Percentiles rank a stretch among this genome's conserved stretches.
These are phyloP conservation scores for Vicia sativa DNA, from an alignment of 306 rosid species.

Conservation along the genomic window DNA sequence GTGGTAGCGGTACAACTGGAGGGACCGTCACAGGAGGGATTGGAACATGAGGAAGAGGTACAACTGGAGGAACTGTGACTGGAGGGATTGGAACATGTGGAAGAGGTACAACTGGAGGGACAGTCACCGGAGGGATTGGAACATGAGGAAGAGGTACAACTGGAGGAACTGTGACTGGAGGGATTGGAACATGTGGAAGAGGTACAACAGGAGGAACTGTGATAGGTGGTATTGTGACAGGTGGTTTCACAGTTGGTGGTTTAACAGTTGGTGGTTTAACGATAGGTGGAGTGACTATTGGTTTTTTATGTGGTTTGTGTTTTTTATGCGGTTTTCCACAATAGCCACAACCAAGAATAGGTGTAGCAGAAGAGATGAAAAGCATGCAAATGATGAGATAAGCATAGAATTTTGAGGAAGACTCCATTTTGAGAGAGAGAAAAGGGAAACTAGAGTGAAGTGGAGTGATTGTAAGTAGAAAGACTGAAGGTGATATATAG, in stretches of 20 bases:
- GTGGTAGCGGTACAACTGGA: not conserved
- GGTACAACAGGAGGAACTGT: not conserved
- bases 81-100: not conserved
- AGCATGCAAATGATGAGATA: constrained; percentile 76
- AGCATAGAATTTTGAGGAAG: constrained; percentile 59
- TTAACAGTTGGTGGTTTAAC: constrained; percentile 9
- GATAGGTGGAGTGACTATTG: constrained; percentile 32
- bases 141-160: not conserved
- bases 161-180: not conserved
- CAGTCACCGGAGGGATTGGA: not conserved
- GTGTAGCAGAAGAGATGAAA: constrained; percentile 65
- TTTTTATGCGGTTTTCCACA: constrained; percentile 62
- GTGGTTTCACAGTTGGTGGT: not conserved
- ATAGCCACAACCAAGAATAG: constrained; percentile 67
- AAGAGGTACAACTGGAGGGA: not conserved
- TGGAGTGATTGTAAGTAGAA: not conserved
- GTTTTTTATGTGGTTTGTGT: constrained; percentile 43
- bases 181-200: not conserved
- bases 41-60: constrained; percentile 34
- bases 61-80: constrained; percentile 19
- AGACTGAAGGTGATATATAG: constrained; percentile 41
- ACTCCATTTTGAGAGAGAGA: constrained; percentile 55
- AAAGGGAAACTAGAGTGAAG: not conserved
- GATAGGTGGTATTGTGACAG: not conserved
- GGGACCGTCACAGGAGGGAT: not conserved